Evolutionary conservation across 805 yeast species (phyloP).

Genomic region (Tetrapisispora nanseiensis): DNA sequence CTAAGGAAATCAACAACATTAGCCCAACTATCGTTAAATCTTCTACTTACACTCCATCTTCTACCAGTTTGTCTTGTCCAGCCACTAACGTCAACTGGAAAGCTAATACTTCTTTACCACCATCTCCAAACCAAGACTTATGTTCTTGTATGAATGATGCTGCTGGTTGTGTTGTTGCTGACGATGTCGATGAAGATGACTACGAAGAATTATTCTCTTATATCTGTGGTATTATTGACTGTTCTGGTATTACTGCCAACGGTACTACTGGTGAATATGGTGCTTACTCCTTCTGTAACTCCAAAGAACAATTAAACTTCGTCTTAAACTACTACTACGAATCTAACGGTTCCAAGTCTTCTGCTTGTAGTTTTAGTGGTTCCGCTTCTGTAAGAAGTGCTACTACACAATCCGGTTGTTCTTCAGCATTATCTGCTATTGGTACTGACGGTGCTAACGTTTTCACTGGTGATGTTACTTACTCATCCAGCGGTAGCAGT

Average conservation of each 20-base stretch:
- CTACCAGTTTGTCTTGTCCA: conserved; percentile 53
- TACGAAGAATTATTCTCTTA: conserved; percentile 49
- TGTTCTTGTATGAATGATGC: conserved; percentile 57
- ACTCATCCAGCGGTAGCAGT: conserved; percentile 20
- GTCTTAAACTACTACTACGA: conserved; percentile 57
- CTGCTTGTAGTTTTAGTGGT: conserved; percentile 63
- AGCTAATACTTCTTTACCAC: conserved; percentile 63
- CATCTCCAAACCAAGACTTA: conserved; percentile 57
- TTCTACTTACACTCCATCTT: conserved; percentile 31
- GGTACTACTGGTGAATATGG: conserved; percentile 65
- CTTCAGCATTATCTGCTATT: conserved; percentile 50
- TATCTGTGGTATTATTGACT: conserved; percentile 48
- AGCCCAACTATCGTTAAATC: conserved; percentile 42
- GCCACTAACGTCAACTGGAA: conserved; percentile 47
- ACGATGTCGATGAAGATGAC: conserved; percentile 43
- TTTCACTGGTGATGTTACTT: conserved; percentile 33
- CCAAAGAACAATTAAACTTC: conserved; percentile 55
- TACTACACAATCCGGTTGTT: conserved; percentile 44
- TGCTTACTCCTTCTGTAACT: conserved; percentile 60
- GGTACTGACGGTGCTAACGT: conserved; percentile 63
- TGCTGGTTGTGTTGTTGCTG: conserved; percentile 50
- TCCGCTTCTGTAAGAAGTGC: conserved; percentile 46
- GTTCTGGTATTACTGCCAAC: conserved; percentile 52
- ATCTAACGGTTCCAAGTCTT: conserved; percentile 29
- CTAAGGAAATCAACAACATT: conserved; percentile 45